Evolutionary conservation across 2,329 filamentous ascomycete genomes (phyloP).

Genomic region (Tetracladium maxilliforme): DNA sequence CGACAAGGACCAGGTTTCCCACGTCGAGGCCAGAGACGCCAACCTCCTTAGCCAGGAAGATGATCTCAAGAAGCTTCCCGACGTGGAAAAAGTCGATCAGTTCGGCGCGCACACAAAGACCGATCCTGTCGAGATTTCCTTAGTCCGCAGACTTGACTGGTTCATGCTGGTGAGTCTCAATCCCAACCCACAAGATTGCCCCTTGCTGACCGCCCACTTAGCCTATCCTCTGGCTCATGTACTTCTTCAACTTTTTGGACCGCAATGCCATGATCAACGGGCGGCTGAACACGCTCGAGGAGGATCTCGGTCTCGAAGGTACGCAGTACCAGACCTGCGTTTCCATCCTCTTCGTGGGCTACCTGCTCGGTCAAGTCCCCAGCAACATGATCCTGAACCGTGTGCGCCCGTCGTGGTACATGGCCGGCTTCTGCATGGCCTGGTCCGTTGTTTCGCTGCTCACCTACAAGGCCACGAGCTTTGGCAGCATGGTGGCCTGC

Average conservation of each 20-base stretch:
- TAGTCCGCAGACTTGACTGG: constrained; percentile 19
- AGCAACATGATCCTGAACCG: constrained; percentile 29
- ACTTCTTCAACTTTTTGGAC: constrained; percentile 12
- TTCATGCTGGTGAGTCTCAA: constrained; percentile 16
- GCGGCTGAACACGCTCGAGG: constrained; percentile 13
- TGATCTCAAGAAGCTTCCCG: too few relatives aligned
- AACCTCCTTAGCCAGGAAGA: too few relatives aligned
- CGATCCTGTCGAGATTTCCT: constrained; percentile 17
- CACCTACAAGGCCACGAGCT: constrained; percentile 20
- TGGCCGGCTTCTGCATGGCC: constrained; percentile 17
- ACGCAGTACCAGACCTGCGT: constrained; percentile 14
- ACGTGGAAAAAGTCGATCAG: constrained; percentile 14
- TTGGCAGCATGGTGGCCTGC: constrained; percentile 20
- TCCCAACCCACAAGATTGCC: too few relatives aligned
- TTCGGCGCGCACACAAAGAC: constrained; percentile 17
- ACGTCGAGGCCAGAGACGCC: too few relatives aligned
- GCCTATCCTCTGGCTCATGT: constrained; percentile 9
- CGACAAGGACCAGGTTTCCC: too few relatives aligned
- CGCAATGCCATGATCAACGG: constrained; percentile 16
- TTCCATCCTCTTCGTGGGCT: constrained; percentile 15
- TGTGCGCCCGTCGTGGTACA: constrained; percentile 25
- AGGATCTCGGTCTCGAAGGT: constrained; percentile 21
- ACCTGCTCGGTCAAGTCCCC: constrained; percentile 16
- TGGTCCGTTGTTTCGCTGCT: constrained; percentile 18
- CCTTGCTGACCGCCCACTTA: too few relatives aligned